Conservation (phyloP, 2,329 filamentous ascomycete species). For the Pseudogymnoascus sp. region DNA sequence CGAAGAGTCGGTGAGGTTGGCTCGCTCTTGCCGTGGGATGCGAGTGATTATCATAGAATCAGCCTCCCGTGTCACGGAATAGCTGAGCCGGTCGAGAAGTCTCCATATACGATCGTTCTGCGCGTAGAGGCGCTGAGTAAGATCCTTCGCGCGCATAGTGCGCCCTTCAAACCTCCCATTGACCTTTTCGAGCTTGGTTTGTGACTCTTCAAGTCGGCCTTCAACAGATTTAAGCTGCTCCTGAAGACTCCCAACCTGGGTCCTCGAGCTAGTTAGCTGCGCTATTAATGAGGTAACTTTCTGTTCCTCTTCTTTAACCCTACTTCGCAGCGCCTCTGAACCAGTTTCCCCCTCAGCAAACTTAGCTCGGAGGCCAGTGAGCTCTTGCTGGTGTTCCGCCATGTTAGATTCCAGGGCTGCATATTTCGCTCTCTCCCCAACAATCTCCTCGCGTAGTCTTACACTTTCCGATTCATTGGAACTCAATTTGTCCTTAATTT, state of each 20-base stretch:
- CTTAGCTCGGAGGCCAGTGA: constrained; percentile 58
- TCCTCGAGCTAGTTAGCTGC: constrained; percentile 65
- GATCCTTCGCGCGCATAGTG: constrained; percentile 65
- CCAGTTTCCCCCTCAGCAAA: constrained; percentile 78
- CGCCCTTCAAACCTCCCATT: constrained; percentile 58
- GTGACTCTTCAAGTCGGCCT: constrained; percentile 50
- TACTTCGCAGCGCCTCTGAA: constrained; percentile 67
- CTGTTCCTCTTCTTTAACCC: constrained; percentile 66
- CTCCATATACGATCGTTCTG: constrained; percentile 78
- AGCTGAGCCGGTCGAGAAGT: constrained; percentile 80
- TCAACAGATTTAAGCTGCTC: constrained; percentile 64
- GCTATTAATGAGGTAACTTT: constrained; percentile 60
- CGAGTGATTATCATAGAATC: constrained; percentile 69
- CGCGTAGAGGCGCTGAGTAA: constrained; percentile 73
- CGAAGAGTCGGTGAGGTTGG: constrained; percentile 50
- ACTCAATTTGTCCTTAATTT: constrained; percentile 43
- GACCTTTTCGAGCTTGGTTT: constrained; percentile 42
- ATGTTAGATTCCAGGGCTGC: constrained; percentile 48
- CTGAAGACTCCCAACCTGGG: constrained; percentile 66
- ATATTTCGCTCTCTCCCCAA: constrained; percentile 45
- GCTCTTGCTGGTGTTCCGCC: constrained; percentile 58
- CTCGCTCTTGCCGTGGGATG: constrained; percentile 51
- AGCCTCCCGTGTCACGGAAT: constrained; percentile 66
- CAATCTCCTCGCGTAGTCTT: constrained; percentile 45
- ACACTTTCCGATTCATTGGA: constrained; percentile 42